Base-by-base conservation (phyloP, 148 eudicot genomes). In the Talinum fruticosum region DNA sequence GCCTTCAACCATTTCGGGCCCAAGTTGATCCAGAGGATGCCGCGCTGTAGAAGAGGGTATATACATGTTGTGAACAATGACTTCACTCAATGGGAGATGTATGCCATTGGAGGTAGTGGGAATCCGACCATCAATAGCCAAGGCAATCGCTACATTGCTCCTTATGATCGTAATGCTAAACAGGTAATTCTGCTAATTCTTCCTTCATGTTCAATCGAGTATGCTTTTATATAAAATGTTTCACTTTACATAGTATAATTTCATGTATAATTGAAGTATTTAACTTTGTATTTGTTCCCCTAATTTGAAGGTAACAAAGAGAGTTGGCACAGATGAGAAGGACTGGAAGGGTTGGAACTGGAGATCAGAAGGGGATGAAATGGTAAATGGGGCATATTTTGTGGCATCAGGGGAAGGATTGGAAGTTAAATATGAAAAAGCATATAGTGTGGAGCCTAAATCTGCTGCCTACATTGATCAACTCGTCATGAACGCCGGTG, bases 71-170 rank as follows among this genome's bases (percentile, higher is more conserved):
- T 96, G 5, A 96, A 96, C 73, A 96, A 96, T 65, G 97, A 91
- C 61, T 96, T 86, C 72, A 90, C 96, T 1, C 85, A 85, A 67
- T 96, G 99, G 99, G 97, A 96, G 76, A 96, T 96, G 99, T 96
- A 96, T 76, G 99, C 99, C 0, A 93, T 96, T 37, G 99, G 99
- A 5, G 99, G 99, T 14, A 96, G 99, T 53, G 96, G 92, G 0
- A 93, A 85, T 77, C 99, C 99, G 0, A 96, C 99, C 18, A 93
- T 96, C 29, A 93, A 93, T 72, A 96, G 99, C 82, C 98, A 96
- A 71, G 99, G 99, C 2, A 96, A 96, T 78, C 98, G 99, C 2
- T 96, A 83, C 68, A 90, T 90, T 73, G 99, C 99, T 1, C 99
- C 99, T 0, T 78, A 33, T 14, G 85, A 96, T 86, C 91, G 83